These are phyloP conservation scores for Ruellia speciosa DNA, from an alignment of 305 asterid species.

Conservation along the genomic window DNA sequence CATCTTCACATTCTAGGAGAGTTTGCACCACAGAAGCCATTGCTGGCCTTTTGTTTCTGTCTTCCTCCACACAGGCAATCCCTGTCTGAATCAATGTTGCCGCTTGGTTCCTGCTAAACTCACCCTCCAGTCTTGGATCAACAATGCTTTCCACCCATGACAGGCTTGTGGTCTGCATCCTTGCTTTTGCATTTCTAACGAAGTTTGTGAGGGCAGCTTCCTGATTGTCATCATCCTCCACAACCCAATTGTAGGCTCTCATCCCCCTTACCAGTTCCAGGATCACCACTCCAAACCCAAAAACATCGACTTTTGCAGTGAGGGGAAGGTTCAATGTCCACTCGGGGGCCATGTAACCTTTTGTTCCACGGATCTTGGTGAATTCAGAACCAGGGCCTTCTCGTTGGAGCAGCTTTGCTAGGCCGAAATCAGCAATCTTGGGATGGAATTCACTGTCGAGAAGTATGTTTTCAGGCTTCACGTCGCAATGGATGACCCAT, in stretches of 20 bases:
- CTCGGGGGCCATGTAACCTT: constrained; percentile 76
- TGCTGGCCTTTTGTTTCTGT: constrained; percentile 48
- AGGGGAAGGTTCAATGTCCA: constrained; percentile 61
- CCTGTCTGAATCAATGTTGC: constrained; percentile 36
- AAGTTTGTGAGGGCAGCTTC: constrained; percentile 28
- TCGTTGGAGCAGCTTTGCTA: constrained; percentile 52
- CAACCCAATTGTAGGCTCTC: constrained; percentile 39
- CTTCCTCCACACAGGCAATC: constrained; percentile 51
- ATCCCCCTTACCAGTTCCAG: constrained; percentile 52
- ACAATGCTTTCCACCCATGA: constrained; percentile 42
- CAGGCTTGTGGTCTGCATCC: constrained; percentile 20
- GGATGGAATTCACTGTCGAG: constrained; percentile 48
- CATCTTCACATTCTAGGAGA: constrained; percentile 40
- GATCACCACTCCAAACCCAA: constrained; percentile 55
- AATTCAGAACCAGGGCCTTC: constrained; percentile 38
- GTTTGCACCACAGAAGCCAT: constrained; percentile 58
- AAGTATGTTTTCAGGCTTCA: constrained; percentile 69
- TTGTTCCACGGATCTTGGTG: constrained; percentile 54
- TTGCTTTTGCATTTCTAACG: constrained; percentile 21
- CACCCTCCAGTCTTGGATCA: constrained; percentile 53
- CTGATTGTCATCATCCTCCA: constrained; percentile 26
- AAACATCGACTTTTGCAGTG: constrained; percentile 69
- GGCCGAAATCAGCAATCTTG: constrained; percentile 74
- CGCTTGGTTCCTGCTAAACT: constrained; percentile 40
- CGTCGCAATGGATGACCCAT: constrained; percentile 80